phyloP scores from a whole-genome alignment of 1,284 basidiomycete genomes.

The Moesziomyces sp. region DNA sequence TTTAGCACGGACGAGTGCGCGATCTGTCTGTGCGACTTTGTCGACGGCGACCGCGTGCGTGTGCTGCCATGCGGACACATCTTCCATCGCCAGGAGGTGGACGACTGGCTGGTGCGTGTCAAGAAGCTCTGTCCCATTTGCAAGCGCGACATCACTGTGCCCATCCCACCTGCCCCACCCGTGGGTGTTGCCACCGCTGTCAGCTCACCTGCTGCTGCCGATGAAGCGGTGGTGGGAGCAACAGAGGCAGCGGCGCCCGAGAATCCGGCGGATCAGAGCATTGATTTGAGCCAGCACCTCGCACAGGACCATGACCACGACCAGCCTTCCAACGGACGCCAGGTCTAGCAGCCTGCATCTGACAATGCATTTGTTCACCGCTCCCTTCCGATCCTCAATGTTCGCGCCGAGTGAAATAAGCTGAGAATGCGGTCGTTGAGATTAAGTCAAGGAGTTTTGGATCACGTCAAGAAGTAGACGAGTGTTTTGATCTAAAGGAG shows the following conservation, averaged over 20 bases:
- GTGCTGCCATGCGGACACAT: slow-evolving; percentile 66
- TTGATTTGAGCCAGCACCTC: slow-evolving; percentile 22
- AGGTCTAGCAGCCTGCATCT: background rate
- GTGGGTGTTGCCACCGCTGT: slow-evolving; percentile 8
- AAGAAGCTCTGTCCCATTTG: slow-evolving; percentile 67
- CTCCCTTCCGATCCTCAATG: too few species aligned
- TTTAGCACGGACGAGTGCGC: slow-evolving; percentile 64
- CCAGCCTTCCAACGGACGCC: background rate
- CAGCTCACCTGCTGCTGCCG: slow-evolving; percentile 3
- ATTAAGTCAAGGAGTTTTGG: too few species aligned
- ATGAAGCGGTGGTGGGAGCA: background rate
- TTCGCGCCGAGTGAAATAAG: too few species aligned
- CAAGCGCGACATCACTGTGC: slow-evolving; percentile 63
- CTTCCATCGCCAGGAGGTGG: slow-evolving; percentile 64
- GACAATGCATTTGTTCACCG: too few species aligned
- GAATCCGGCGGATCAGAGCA: slow-evolving; percentile 1
- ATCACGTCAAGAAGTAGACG: too few species aligned
- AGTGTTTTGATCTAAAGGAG: slow-evolving; percentile 69
- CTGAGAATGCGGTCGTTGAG: too few species aligned
- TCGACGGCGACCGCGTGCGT: slow-evolving; percentile 63
- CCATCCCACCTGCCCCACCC: slow-evolving; percentile 47
- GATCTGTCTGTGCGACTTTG: slow-evolving; percentile 64
- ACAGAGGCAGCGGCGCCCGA: slow-evolving; percentile 1
- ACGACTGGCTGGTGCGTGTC: slow-evolving; percentile 63
- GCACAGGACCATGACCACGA: slow-evolving; percentile 14